These are phyloP conservation scores for Myxozyma sirexii DNA, from an alignment of 805 yeast species.

Conservation along the genomic window DNA sequence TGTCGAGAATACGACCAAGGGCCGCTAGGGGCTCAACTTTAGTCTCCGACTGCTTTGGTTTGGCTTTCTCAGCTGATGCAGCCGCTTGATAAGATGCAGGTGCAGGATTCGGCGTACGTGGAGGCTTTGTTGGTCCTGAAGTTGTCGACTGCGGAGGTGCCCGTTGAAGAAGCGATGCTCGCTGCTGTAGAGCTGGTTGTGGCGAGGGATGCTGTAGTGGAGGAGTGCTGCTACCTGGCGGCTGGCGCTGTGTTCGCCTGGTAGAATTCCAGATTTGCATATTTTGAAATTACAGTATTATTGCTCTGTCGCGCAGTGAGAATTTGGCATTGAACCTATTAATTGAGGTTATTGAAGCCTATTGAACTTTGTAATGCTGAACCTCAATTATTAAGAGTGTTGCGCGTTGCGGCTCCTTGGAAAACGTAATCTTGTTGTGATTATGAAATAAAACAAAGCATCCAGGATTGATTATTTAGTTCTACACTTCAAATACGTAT, in stretches of 20 bases:
- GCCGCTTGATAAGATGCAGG: not conserved
- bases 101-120: not conserved
- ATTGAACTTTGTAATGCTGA: no score
- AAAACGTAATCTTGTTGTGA: no score
- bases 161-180: not conserved
- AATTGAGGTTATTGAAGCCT: no score
- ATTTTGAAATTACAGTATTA: no score
- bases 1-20: slow-evolving; percentile 12
- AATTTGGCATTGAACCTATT: no score
- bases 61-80: not conserved
- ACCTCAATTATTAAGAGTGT: not conserved
- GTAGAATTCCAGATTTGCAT: slow-evolving; percentile 33
- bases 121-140: not conserved
- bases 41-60: not conserved
- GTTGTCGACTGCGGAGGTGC: not conserved
- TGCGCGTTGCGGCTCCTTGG: no score
- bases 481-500: no score
- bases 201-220: not conserved
- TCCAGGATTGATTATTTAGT: no score
- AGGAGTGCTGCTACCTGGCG: not conserved
- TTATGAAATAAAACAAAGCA: no score
- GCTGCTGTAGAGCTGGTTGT: not conserved
- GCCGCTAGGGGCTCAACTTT: slow-evolving; percentile 18
- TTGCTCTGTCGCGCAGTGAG: no score
- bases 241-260: slow-evolving; percentile 17